Conservation (phyloP, 306 rosid species). For the Casuarina cunninghamiana region DNA sequence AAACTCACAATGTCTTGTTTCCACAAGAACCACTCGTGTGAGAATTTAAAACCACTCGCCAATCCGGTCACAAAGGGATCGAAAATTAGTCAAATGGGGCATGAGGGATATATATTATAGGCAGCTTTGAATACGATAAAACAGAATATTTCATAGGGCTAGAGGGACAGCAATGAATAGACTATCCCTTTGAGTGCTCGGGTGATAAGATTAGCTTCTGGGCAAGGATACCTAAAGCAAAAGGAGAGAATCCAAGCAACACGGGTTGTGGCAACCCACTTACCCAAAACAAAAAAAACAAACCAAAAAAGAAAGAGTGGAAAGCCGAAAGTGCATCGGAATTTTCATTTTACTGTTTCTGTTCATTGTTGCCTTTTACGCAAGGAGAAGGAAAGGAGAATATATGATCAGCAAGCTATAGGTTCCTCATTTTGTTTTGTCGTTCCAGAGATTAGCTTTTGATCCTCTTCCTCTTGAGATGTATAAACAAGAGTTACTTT, state of each 20-base stretch:
- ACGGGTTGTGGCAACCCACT: not conserved
- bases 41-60: not conserved
- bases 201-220: not conserved
- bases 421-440: no score
- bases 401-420: no score
- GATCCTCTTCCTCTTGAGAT: no score
- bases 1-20: no score
- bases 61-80: not conserved
- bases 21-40: not conserved
- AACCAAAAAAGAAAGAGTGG: not conserved
- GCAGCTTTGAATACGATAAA: not conserved
- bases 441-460: no score
- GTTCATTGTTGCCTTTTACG: not conserved
- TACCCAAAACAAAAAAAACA: not conserved
- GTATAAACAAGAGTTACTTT: not conserved
- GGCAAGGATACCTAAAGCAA: not conserved
- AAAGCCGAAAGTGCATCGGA: conserved; percentile 1
- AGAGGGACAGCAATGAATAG: not conserved
- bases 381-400: not conserved
- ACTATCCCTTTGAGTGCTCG: not conserved
- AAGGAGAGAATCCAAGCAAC: conserved; percentile 2
- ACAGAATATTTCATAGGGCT: not conserved
- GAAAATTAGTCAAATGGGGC: not conserved
- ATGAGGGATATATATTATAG: not conserved
- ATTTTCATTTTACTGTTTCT: not conserved